phyloP scores from a whole-genome alignment of 192 early-diverging fungal genomes.

The Entrophospora sp. region DNA sequence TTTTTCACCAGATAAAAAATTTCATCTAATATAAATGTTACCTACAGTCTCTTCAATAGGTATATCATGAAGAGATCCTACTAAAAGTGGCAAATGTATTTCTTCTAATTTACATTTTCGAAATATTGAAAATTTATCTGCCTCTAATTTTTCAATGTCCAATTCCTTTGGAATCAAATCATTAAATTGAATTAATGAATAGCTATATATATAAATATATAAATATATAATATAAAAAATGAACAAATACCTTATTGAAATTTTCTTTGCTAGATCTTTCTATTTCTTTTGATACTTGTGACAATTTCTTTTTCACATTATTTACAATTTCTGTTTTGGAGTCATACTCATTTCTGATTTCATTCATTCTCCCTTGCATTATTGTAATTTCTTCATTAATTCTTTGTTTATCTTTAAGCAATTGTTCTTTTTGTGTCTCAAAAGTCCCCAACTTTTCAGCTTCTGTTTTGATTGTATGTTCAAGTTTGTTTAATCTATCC shows the following conservation, averaged over 20 bases:
- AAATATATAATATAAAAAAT: background rate
- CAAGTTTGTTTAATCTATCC: slow-evolving; percentile 51
- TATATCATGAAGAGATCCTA: slow-evolving; percentile 68
- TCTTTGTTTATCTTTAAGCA: slow-evolving; percentile 28
- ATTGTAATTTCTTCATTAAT: slow-evolving; percentile 42
- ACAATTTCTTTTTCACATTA: slow-evolving; percentile 43
- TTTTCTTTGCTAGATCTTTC: slow-evolving; percentile 59
- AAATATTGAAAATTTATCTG: slow-evolving; percentile 72
- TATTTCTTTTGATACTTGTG: slow-evolving; percentile 53
- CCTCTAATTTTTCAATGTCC: slow-evolving; percentile 68
- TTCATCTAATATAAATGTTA: slow-evolving; percentile 17
- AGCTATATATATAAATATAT: background rate
- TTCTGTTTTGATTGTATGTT: slow-evolving; percentile 38
- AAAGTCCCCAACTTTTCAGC: slow-evolving; percentile 26
- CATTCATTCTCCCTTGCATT: slow-evolving; percentile 41
- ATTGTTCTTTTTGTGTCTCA: slow-evolving; percentile 28
- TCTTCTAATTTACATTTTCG: slow-evolving; percentile 90
- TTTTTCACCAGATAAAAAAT: background rate
- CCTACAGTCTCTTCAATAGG: slow-evolving; percentile 58
- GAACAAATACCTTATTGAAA: slow-evolving; percentile 34
- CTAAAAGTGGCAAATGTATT: slow-evolving; percentile 73
- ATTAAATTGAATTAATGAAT: background rate
- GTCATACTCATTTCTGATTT: slow-evolving; percentile 42
- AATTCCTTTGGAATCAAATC: slow-evolving; percentile 47
- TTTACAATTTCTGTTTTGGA: slow-evolving; percentile 49